phyloP scores from a whole-genome alignment of 805 yeast species.

The Candida wancherniae region DNA sequence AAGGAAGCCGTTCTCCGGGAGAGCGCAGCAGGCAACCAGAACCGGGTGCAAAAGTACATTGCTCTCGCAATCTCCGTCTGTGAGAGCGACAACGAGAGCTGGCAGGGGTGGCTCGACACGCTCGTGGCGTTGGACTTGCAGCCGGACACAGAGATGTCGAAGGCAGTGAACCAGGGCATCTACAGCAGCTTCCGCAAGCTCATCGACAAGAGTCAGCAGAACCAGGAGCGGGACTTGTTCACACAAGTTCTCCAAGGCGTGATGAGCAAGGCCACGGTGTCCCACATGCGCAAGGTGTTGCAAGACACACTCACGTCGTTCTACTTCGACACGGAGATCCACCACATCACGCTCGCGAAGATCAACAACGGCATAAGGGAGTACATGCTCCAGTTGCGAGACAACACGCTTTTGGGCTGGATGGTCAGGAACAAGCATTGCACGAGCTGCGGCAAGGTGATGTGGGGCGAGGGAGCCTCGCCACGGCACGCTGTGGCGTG shows the following conservation, averaged over 20 bases:
- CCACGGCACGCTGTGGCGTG: conserved; percentile 48
- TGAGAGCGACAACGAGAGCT: conserved; percentile 21
- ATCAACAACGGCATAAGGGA: conserved; percentile 53
- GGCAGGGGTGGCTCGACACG: conserved; percentile 26
- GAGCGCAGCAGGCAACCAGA: neutral
- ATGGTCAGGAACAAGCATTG: conserved; percentile 46
- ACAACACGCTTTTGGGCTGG: conserved; percentile 58
- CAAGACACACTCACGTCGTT: conserved; percentile 62
- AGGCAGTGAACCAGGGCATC: conserved; percentile 23
- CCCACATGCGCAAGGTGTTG: conserved; percentile 56
- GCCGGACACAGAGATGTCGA: neutral
- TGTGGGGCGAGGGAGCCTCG: conserved; percentile 65
- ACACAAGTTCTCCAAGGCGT: conserved; percentile 10
- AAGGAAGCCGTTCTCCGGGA: conserved; percentile 28
- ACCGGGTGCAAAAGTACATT: conserved; percentile 2
- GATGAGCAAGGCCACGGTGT: conserved; percentile 34
- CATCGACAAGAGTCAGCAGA: conserved; percentile 21
- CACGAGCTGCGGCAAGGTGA: conserved; percentile 66
- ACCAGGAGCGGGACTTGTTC: conserved; percentile 5
- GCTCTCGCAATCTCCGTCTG: conserved; percentile 10
- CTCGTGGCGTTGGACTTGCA: conserved; percentile 19
- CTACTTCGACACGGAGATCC: conserved; percentile 56
- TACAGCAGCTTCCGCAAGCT: conserved; percentile 30
- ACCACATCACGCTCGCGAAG: conserved; percentile 47
- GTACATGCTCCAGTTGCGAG: conserved; percentile 40